Percentiles rank a stretch among this genome's conserved stretches.
phyloP scores from a whole-genome alignment of 2,329 filamentous ascomycete species.

The Pyricularia sp. region DNA sequence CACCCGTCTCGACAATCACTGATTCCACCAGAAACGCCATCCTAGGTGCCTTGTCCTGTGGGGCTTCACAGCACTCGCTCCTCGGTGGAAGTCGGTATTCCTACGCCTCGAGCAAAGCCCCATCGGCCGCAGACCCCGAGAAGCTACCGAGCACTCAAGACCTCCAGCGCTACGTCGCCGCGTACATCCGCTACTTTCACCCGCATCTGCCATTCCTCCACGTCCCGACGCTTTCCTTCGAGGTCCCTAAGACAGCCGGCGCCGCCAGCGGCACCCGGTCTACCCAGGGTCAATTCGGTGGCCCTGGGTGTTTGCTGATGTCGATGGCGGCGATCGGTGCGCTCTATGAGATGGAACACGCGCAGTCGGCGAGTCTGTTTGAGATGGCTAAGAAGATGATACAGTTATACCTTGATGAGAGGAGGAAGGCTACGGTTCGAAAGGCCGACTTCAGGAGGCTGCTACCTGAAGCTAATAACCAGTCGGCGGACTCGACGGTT shows the following conservation, averaged over 20 bases:
- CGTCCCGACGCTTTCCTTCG: conserved; percentile 84
- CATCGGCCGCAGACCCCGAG: conserved; percentile 33
- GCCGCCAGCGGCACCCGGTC: conserved; percentile 25
- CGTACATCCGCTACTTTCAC: conserved; percentile 88
- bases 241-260: conserved; percentile 55
- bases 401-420: conserved; percentile 82
- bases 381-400: conserved; percentile 95
- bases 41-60: conserved; percentile 42
- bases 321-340: conserved; percentile 70
- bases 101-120: conserved; percentile 19
- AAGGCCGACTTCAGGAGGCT: conserved; percentile 48
- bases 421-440: conserved; percentile 73
- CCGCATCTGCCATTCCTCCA: conserved; percentile 94
- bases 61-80: conserved; percentile 38
- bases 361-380: conserved; percentile 75
- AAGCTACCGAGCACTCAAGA: conserved; percentile 71
- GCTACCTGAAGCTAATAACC: conserved; percentile 21
- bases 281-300: conserved; percentile 21
- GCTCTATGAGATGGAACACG: conserved; percentile 77
- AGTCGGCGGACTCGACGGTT: conserved; percentile 46
- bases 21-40: conserved; percentile 55
- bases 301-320: conserved; percentile 76
- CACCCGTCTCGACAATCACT: conserved; percentile 55
- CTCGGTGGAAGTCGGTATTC: conserved; percentile 57
- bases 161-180: conserved; percentile 80